A percentile compares a stretch with the other conserved stretches of the same genome.
Conservation (phyloP, 2,329 filamentous ascomycete genomes). For the Chrysosporium keratinophilum region DNA sequence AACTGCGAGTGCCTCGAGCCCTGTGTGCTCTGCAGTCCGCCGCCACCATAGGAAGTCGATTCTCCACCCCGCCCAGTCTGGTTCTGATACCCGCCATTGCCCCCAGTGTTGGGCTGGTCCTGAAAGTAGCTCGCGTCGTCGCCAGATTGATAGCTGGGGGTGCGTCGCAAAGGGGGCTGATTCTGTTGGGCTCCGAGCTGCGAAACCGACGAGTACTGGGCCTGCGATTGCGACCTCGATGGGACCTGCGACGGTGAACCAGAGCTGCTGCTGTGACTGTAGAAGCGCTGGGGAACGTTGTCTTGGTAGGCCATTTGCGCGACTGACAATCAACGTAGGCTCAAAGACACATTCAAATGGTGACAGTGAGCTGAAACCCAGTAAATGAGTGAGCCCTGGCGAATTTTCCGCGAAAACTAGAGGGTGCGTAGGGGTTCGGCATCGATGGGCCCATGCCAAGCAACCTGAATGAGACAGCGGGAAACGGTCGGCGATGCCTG, state of each 20-base stretch:
- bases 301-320: slow-evolving; percentile 11
- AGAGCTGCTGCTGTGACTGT: slow-evolving; percentile 8
- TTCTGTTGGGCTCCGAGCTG: slow-evolving; percentile 33
- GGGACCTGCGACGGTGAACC: slow-evolving; percentile 4
- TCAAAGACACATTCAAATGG: not conserved
- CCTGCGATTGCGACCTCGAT: slow-evolving; percentile 11
- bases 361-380: not conserved
- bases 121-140: slow-evolving; percentile 54
- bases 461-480: slow-evolving; percentile 4
- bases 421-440: slow-evolving; percentile 1
- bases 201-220: slow-evolving; percentile 34
- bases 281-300: slow-evolving; percentile 7
- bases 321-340: not conserved
- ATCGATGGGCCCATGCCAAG: slow-evolving; percentile 9
- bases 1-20: slow-evolving; percentile 30
- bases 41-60: slow-evolving; percentile 27
- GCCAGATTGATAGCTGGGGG: slow-evolving; percentile 64
- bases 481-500: slow-evolving; percentile 4
- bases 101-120: slow-evolving; percentile 12
- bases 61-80: slow-evolving; percentile 28
- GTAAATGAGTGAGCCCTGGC: not conserved
- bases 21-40: slow-evolving; percentile 24
- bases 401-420: not conserved
- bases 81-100: slow-evolving; percentile 17
- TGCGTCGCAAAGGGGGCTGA: slow-evolving; percentile 41